phyloP scores from a whole-genome alignment of 441 rosid species.

The Geranium incanum region DNA sequence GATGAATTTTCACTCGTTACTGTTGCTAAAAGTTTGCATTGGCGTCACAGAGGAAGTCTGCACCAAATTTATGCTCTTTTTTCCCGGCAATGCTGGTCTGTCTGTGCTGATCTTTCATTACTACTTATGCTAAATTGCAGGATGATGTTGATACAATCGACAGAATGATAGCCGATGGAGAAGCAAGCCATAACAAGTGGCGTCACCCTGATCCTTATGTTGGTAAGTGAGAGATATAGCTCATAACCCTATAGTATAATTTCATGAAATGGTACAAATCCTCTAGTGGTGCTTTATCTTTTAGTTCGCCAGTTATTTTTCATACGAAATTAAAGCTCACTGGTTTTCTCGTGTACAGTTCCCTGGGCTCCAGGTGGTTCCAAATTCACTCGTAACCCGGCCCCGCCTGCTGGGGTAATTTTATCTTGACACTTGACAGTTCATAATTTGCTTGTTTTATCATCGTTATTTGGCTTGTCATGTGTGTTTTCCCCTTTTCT shows the following conservation, averaged over 20 bases:
- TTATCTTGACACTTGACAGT: neutral
- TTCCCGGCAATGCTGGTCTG: neutral
- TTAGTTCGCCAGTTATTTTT: neutral
- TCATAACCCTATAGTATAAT: neutral
- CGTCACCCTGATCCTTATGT: conserved; percentile 96
- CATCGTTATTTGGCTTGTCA: neutral
- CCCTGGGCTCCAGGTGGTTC: conserved; percentile 99
- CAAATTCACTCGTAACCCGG: conserved; percentile 82
- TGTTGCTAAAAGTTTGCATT: neutral
- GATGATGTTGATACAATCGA: conserved; percentile 74
- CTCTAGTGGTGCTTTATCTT: neutral
- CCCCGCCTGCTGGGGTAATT: conserved; percentile 81
- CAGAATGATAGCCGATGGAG: conserved; percentile 65
- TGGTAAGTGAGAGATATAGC: conserved; percentile 35
- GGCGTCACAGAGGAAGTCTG: neutral
- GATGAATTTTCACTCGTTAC: neutral
- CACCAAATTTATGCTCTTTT: neutral
- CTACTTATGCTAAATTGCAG: conserved; percentile 31
- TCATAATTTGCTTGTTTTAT: neutral
- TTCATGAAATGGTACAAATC: neutral
- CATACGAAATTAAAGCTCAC: conserved; percentile 11
- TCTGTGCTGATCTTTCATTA: conserved; percentile 7
- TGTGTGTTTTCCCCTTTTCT: neutral
- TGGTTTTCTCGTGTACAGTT: conserved; percentile 43
- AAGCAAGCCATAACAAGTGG: conserved; percentile 69